phyloP scores from a whole-genome alignment of 2,329 filamentous ascomycete species.

The Calycina herbarum region DNA sequence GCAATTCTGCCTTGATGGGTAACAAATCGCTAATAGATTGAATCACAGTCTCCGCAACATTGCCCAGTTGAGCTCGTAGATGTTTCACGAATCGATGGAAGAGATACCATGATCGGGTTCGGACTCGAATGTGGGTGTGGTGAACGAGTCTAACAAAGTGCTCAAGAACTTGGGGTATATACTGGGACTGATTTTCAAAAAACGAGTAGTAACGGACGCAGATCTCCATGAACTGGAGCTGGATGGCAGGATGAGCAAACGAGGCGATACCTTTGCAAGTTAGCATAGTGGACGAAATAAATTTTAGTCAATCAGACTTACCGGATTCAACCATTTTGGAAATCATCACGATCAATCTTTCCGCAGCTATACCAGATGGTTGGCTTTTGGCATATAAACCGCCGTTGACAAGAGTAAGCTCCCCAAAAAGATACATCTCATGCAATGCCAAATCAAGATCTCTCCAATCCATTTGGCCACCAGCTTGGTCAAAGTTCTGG shows the following conservation, averaged over 20 bases:
- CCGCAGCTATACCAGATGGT: slow-evolving; percentile 75
- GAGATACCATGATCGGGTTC: slow-evolving; percentile 92
- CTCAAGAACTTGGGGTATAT: slow-evolving; percentile 84
- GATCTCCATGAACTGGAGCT: slow-evolving; percentile 98
- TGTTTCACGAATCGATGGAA: slow-evolving; percentile 93
- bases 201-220: slow-evolving; percentile 92
- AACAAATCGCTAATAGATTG: slow-evolving; percentile 86
- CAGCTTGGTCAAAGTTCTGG: slow-evolving; percentile 71
- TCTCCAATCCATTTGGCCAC: slow-evolving; percentile 82
- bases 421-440: slow-evolving; percentile 95
- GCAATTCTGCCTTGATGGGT: slow-evolving; percentile 85
- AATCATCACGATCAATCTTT: slow-evolving; percentile 89
- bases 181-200: slow-evolving; percentile 79
- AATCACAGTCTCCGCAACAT: slow-evolving; percentile 88
- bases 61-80: slow-evolving; percentile 77
- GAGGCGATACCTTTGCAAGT: slow-evolving; percentile 69
- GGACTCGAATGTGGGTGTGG: slow-evolving; percentile 82
- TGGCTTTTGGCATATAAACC: slow-evolving; percentile 84
- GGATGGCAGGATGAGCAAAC: slow-evolving; percentile 86
- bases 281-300: slow-evolving; percentile 26
- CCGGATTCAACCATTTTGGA: slow-evolving; percentile 90
- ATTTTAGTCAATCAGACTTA: slow-evolving; percentile 44
- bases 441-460: slow-evolving; percentile 91
- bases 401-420: slow-evolving; percentile 85
- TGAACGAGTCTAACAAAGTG: slow-evolving; percentile 91